phyloP scores from a whole-genome alignment of 768 basidiomycete species.

The Daedaleopsis sinensis region DNA sequence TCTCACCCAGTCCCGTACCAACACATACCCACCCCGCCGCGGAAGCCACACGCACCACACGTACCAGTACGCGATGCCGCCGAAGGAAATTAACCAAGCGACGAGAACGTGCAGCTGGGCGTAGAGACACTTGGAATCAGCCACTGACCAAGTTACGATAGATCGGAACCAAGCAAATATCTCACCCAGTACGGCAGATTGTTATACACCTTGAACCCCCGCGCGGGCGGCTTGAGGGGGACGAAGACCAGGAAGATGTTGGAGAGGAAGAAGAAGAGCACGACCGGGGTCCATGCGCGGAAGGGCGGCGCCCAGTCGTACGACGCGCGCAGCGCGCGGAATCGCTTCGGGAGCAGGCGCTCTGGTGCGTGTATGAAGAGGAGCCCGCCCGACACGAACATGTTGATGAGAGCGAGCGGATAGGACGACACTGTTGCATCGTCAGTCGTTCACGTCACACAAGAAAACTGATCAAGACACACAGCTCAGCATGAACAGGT shows the following conservation, averaged over 20 bases:
- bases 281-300: conserved; percentile 50
- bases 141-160: not conserved
- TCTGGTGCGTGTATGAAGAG: conserved; percentile 56
- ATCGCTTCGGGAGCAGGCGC: conserved; percentile 16
- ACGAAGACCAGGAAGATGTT: conserved; percentile 66
- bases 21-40: conserved; percentile 28
- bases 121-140: not conserved
- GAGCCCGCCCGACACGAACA: conserved; percentile 61
- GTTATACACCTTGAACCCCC: conserved; percentile 54
- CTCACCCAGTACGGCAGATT: conserved; percentile 72
- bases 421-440: conserved; percentile 56
- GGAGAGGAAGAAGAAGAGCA: conserved; percentile 60
- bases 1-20: conserved; percentile 29
- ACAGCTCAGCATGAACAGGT: conserved; percentile 71
- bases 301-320: conserved; percentile 69
- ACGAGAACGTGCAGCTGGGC: conserved; percentile 35
- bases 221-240: conserved; percentile 63
- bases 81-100: conserved; percentile 25
- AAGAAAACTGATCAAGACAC: conserved; percentile 25
- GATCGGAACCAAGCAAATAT: too few relatives aligned
- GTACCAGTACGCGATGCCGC: conserved; percentile 37
- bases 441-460: not conserved
- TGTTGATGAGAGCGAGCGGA: conserved; percentile 58
- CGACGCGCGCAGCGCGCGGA: conserved; percentile 8
- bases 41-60: conserved; percentile 33